These are phyloP conservation scores for Nicotiana obtusifolia DNA, from an alignment of 257 asterid genomes.

Conservation along the genomic window DNA sequence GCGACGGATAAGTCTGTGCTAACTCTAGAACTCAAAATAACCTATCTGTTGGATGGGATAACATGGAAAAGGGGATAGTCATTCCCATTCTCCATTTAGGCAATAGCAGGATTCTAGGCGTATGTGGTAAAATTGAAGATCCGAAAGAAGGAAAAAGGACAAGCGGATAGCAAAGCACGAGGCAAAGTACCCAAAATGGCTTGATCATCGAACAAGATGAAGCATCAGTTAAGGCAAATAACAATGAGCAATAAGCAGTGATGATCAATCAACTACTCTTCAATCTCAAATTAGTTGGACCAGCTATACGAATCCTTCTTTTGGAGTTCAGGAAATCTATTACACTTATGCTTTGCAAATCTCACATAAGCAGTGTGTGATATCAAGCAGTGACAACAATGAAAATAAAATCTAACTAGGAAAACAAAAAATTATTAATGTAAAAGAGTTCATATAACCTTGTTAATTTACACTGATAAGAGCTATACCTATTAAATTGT, in stretches of 20 bases:
- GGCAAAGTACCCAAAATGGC: neutral
- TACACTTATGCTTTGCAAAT: too few relatives aligned
- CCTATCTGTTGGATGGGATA: neutral
- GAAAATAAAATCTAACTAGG: neutral
- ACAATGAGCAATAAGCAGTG: neutral
- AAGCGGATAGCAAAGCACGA: neutral
- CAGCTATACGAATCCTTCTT: neutral
- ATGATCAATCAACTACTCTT: neutral
- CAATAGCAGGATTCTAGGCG: neutral
- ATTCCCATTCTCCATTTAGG: neutral
- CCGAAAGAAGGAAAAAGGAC: neutral
- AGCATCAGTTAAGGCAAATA: neutral
- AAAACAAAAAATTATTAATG: neutral
- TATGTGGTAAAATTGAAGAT: neutral
- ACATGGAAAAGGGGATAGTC: neutral
- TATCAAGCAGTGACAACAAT: neutral
- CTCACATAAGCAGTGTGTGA: neutral
- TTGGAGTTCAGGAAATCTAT: too few relatives aligned
- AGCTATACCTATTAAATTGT: too few relatives aligned
- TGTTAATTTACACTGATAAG: too few relatives aligned
- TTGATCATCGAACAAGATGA: neutral
- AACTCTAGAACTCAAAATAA: neutral
- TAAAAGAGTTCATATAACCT: too few relatives aligned
- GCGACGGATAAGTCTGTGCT: neutral
- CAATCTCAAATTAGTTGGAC: neutral